phyloP scores from a whole-genome alignment of 1,139 yeast species.

The Yamadazyma diddensiae region DNA sequence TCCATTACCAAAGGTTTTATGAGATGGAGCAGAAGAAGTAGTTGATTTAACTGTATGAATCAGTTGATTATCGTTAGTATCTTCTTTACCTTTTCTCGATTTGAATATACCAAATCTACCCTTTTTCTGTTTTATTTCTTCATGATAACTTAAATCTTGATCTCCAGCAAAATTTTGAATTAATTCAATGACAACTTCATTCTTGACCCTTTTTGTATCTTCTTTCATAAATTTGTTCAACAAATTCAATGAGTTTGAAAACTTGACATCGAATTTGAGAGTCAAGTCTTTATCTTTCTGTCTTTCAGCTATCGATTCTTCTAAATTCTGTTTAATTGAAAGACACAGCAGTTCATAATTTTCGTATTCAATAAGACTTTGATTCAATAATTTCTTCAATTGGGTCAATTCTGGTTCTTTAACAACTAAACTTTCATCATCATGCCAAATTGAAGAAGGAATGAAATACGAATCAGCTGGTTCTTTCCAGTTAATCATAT shows the following conservation, averaged over 20 bases:
- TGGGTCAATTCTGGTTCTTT: conserved; percentile 63
- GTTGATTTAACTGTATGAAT: conserved; percentile 33
- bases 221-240: conserved; percentile 66
- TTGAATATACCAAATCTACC: conserved; percentile 52
- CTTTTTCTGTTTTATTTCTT: conserved; percentile 47
- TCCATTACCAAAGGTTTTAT: conserved; percentile 24
- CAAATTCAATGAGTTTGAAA: conserved; percentile 53
- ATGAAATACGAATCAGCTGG: conserved; percentile 82
- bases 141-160: conserved; percentile 56
- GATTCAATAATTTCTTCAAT: conserved; percentile 58
- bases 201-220: conserved; percentile 69
- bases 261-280: conserved; percentile 50
- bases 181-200: conserved; percentile 87
- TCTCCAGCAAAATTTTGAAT: conserved; percentile 86
- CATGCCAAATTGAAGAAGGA: conserved; percentile 96
- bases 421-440: conserved; percentile 75
- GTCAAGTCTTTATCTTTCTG: conserved; percentile 32
- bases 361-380: conserved; percentile 45
- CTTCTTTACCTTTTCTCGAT: conserved; percentile 19
- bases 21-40: conserved; percentile 15
- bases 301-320: conserved; percentile 42
- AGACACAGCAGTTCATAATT: conserved; percentile 43
- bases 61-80: conserved; percentile 14
- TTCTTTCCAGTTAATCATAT: conserved; percentile 70
- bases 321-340: conserved; percentile 49